Base-by-base conservation (phyloP, 106 monocot genomes). In the Acorus gramineus region DNA sequence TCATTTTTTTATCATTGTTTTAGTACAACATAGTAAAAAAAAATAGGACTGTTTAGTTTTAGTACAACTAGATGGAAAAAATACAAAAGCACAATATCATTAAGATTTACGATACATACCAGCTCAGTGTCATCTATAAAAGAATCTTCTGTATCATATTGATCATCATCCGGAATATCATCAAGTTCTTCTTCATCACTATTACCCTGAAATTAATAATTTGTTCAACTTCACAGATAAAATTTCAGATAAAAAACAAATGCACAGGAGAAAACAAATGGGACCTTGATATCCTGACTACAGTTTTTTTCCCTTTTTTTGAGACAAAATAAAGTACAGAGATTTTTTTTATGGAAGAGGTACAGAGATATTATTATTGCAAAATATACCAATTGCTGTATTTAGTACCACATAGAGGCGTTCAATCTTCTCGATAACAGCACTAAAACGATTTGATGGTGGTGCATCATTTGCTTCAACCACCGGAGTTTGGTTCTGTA, bases 341-440 rank as follows among this genome's bases (percentile, higher is more conserved):
- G 1, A 28, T 0, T 28, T 28, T 28, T 28, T 28, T 28, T 28
- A 28, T 28, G 28, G 0, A 28, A 28, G n/a, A n/a, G n/a, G 28
- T 28, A 28, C 28, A 28, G 28, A 28, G 28, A 28, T 28, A 28
- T 28, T 28, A 28, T 28, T 28, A 28, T 28, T 28, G 28, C 28
- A 28, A 28, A 28, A 28, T 28, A 28, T 28, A 28, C 28, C 28
- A 28, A 28, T 28, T 28, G 28, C 28, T 28, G 28, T 42, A 53
- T 13, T 11, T 64, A 44, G 69, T 85, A 98, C 88, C 96, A 80
- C 85, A 66, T 92, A 98, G 52, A 98, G 81, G 14, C 91, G 84
- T 69, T 98, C 96, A 49, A 98, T 98, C 82, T 91, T 98, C 76
- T 98, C 96, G 63, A 98, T 91, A 66, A 98, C 96, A 14, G 96